Conservation (phyloP, 2,329 filamentous ascomycete genomes). For the Botrytis cinerea region DNA sequence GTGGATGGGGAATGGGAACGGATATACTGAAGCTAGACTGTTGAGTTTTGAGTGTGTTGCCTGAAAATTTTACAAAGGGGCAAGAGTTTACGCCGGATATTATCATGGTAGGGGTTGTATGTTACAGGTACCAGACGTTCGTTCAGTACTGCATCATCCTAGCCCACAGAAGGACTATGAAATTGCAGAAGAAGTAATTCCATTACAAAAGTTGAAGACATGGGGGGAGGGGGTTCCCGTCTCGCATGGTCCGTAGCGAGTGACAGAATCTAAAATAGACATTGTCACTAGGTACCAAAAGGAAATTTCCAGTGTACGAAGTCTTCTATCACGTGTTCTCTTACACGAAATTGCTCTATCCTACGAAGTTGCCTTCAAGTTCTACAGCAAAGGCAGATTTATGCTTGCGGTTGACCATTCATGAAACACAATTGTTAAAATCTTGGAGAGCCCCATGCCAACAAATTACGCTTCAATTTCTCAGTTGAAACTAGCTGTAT, state of each 20-base stretch:
- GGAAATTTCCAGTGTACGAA: background rate
- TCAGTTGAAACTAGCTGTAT: background rate
- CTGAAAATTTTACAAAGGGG: background rate
- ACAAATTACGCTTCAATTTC: background rate
- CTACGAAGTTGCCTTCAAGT: background rate
- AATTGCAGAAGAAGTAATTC: background rate
- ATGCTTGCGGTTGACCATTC: background rate
- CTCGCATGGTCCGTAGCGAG: background rate
- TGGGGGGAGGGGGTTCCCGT: too few species aligned
- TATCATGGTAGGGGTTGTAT: background rate
- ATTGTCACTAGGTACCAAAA: background rate
- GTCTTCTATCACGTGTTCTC: background rate
- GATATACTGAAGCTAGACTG: too few species aligned
- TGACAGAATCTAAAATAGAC: background rate
- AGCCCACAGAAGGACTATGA: background rate
- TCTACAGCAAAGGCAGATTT: background rate
- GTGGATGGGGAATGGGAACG: too few species aligned
- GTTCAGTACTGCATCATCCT: background rate
- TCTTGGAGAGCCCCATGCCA: background rate
- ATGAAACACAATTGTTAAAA: background rate
- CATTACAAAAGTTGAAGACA: background rate
- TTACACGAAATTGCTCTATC: background rate
- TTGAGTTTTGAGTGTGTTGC: background rate
- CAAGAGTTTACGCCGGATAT: too few species aligned
- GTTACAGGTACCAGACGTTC: background rate